phyloP scores from a whole-genome alignment of 345 rosid species.

The Boechera retrofracta region DNA sequence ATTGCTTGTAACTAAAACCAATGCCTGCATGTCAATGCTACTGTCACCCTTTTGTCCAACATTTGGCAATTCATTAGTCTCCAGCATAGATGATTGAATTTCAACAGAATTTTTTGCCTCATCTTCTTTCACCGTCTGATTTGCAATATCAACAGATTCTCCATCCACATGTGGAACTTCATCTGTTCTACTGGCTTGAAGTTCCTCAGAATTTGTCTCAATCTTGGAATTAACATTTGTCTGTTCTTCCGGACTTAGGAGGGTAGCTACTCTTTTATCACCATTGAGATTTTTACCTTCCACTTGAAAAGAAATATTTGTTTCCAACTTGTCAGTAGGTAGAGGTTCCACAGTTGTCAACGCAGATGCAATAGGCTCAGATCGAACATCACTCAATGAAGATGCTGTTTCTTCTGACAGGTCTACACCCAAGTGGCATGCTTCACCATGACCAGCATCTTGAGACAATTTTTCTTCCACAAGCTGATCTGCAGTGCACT shows the following conservation, averaged over 20 bases:
- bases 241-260: constrained; percentile 28
- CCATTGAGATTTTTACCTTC: constrained; percentile 7
- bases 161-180: constrained; percentile 21
- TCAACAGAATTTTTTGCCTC: constrained; percentile 23
- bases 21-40: constrained; percentile 11
- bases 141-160: constrained; percentile 12
- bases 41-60: constrained; percentile 20
- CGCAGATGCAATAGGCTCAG: constrained; percentile 33
- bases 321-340: constrained; percentile 31
- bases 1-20: constrained; percentile 23
- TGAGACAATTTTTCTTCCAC: constrained; percentile 21
- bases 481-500: constrained; percentile 22
- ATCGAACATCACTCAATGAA: constrained; percentile 2
- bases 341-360: constrained; percentile 35
- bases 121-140: constrained; percentile 33
- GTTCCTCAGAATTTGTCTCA: constrained; percentile 31
- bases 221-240: constrained; percentile 7
- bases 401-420: constrained; percentile 19
- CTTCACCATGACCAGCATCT: constrained; percentile 23
- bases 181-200: constrained; percentile 25
- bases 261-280: constrained; percentile 21
- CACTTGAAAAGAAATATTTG: constrained; percentile 19
- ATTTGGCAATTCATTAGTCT: constrained; percentile 23
- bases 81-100: constrained; percentile 26
- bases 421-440: constrained; percentile 9